Evolutionary conservation across 169 alveolate genomes (phyloP), one percentile per base, ranked within the genome.

Genomic region (Plasmodium gallinaceum): DNA sequence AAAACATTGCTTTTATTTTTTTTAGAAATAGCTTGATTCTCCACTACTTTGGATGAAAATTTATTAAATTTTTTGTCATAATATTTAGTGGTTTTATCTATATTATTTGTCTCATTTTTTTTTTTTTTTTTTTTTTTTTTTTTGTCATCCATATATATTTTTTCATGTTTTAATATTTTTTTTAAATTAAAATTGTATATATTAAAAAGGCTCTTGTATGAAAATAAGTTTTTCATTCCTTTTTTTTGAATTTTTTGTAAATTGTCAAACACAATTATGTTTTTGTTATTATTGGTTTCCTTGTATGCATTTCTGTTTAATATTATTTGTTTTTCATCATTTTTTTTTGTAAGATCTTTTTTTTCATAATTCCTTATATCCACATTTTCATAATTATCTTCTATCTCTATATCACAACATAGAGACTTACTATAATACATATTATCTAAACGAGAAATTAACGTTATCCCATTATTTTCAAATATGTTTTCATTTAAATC

Each of bases 401-500:
- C 32, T 51, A 12, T 51, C 61, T 64, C 58, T 26, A 78, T 60
- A 51, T 78, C 89, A 48, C 89, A 78, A 58, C n/a, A 57, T 4
- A 78, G 10, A 9, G 89, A 45, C 12, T 65, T 45, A 16, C 39
- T 52, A 46, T 78, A 78, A 57, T 65, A 65, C 7, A 20, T 43
- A 45, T 78, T 78, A 58, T 78, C 78, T 24, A 78, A 7, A 16
- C 89, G 76, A 32, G 78, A 62, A 14, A 64, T 60, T 18, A 78
- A 54, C n/a, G 89, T 78, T 1, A 78, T 16, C 8, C 78, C 89
- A 69, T 78, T 69, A 32, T 78, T 20, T 26, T 65, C 71, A 57
- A 1, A 42, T n/a, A 78, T n/a, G 5, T 78, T n/a, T 54, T 64
- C 71, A 22, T 22, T 46, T 4, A 78, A 24, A 2, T 32, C 7